These are phyloP conservation scores for Saccharomycopsis olivae DNA, from an alignment of 805 yeast species.

Conservation along the genomic window DNA sequence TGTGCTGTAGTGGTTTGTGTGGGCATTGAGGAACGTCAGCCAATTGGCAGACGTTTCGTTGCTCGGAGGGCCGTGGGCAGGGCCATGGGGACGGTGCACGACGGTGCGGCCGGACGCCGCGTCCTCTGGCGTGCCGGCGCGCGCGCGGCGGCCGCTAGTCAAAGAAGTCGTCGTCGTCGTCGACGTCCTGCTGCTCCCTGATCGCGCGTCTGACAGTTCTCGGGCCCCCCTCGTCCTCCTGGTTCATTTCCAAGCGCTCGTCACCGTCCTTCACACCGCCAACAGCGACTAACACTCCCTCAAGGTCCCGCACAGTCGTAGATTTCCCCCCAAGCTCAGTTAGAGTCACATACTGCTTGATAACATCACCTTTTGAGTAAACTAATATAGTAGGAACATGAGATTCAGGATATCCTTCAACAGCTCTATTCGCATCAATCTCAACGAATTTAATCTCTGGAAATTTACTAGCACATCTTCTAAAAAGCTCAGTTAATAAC, in stretches of 20 bases:
- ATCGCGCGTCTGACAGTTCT: too few species aligned
- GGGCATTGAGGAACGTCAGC: too few species aligned
- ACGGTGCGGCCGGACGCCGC: too few species aligned
- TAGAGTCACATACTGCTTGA: slow-evolving; percentile 73
- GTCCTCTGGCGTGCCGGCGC: too few species aligned
- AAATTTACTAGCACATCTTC: slow-evolving; percentile 51
- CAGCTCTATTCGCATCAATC: slow-evolving; percentile 82
- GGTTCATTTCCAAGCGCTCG: slow-evolving; percentile 51
- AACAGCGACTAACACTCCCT: slow-evolving; percentile 53
- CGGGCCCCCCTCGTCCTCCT: slow-evolving; percentile 49
- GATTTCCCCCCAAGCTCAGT: slow-evolving; percentile 78
- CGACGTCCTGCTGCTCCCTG: too few species aligned
- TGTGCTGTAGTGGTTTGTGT: too few species aligned
- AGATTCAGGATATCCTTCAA: slow-evolving; percentile 81
- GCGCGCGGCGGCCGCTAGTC: too few species aligned
- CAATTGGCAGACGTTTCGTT: too few species aligned
- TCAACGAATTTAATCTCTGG: slow-evolving; percentile 85
- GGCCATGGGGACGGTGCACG: too few species aligned
- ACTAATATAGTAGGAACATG: slow-evolving; percentile 88
- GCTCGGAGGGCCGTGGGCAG: too few species aligned
- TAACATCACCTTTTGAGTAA: slow-evolving; percentile 67
- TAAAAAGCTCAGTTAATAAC: slow-evolving; percentile 49
- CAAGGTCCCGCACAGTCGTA: slow-evolving; percentile 59
- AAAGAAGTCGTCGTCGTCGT: slow-evolving; percentile 37
- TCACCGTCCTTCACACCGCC: slow-evolving; percentile 62